Conservation (phyloP, 768 basidiomycete genomes). For the Amanita subjunquillea region DNA sequence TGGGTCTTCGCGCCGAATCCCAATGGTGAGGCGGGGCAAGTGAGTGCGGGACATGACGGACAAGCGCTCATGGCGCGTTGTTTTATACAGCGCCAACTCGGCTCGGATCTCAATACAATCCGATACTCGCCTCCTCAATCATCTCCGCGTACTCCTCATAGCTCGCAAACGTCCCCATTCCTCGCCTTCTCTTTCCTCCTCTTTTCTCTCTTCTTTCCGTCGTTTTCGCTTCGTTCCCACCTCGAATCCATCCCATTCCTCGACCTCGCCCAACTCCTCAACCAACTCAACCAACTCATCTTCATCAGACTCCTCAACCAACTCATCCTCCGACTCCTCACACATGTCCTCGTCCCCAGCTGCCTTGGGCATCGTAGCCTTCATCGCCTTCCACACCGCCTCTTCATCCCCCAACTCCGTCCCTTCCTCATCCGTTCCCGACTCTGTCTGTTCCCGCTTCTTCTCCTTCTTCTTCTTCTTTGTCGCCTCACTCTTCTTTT, state of each 20-base stretch:
- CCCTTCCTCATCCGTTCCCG: conserved; percentile 28
- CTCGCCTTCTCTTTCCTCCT: conserved; percentile 58
- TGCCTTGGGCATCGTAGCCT: conserved; percentile 67
- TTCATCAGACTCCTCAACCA: conserved; percentile 14
- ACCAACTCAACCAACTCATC: conserved; percentile 32
- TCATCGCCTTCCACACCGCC: conserved; percentile 93
- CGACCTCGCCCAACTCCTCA: conserved; percentile 10
- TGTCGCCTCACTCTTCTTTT: conserved; percentile 45
- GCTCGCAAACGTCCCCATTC: conserved; percentile 73
- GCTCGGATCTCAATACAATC: background rate
- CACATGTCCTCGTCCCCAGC: conserved; percentile 39
- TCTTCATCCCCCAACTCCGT: conserved; percentile 18
- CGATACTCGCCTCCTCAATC: conserved; percentile 56
- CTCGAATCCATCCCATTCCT: conserved; percentile 42
- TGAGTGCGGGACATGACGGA: background rate
- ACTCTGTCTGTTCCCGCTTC: conserved; percentile 27
- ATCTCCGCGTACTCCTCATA: conserved; percentile 81
- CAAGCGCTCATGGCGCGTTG: background rate
- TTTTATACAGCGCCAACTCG: background rate
- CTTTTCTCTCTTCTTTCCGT: conserved; percentile 21
- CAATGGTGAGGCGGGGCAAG: conserved; percentile 15
- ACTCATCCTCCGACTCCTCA: conserved; percentile 24
- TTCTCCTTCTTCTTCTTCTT: conserved; percentile 25
- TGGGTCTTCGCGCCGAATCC: conserved; percentile 61
- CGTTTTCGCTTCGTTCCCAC: conserved; percentile 36